Base-by-base conservation (phyloP, 2,329 filamentous ascomycete species). In the Sphaerostilbella broomeana region DNA sequence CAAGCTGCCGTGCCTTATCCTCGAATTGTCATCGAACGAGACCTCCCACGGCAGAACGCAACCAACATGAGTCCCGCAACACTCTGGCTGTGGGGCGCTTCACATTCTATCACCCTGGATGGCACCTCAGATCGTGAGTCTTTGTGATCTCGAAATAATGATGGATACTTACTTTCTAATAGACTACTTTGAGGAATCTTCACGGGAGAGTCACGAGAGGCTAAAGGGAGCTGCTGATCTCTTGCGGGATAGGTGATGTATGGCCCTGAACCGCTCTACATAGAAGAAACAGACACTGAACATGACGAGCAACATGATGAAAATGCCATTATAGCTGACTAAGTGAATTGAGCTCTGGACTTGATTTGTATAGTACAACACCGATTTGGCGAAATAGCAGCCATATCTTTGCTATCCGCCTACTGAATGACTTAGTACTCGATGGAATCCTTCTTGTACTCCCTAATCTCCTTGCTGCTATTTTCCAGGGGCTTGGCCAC, bases 51-150 rank as follows among this genome's bases (percentile, higher is more conserved):
- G 8, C 47, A 43, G 9, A 44, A 35, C 11, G 16, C 8, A 1
- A 28, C 9, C 13, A 35, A 40, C 10, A 43, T 5, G 13, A 51
- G 47, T 18, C 36, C 42, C 10, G 44, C 47, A 9, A 51, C 43
- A 2, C 46, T 51, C 4, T 51, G 46, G 49, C 41, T 47, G 1
- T 48, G 43, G 46, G 47, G 49, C 1, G 49, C 46, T 12, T 46
- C 47, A 6, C 25, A 47, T 28, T 46, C 41, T n/a, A 41, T 50
- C 17, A 47, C 46, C 8, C 43, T 51, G 33, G 46, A 51, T 34
- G 46, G 43, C 3, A 50, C 49, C 17, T 5, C 38, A 8, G 42
- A 50, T 15, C 6, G 45, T 47, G 22, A 40, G 47, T 47, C 16
- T n/a, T 36, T 8, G 17, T 13, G 7, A 10, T 11, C 10, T 29